A percentile compares a stretch with the other conserved stretches of the same genome.
These are phyloP conservation scores for Fraxinus cuspidata DNA, from an alignment of 257 asterid species.

Conservation along the genomic window DNA sequence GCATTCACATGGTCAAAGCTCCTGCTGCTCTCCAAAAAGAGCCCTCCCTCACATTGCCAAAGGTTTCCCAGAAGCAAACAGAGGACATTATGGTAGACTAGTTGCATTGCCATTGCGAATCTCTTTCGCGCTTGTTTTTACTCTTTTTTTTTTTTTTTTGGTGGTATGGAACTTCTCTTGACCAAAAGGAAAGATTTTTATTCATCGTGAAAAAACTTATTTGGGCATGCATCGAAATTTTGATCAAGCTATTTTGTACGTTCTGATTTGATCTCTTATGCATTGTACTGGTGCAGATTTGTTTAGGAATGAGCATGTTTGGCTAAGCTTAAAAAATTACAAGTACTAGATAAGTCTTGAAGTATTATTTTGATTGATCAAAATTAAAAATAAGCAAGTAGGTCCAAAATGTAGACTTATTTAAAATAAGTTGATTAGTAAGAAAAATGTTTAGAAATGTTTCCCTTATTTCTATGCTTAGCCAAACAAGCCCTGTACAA, in stretches of 20 bases:
- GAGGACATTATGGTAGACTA: not conserved
- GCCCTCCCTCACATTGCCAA: conserved; percentile 49
- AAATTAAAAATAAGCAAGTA: no score
- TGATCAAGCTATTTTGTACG: not conserved
- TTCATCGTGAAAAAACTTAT: not conserved
- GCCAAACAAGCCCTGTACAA: no score
- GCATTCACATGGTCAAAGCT: conserved; percentile 64
- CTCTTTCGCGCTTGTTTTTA: not conserved
- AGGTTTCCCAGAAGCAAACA: conserved; percentile 29
- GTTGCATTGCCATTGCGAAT: not conserved
- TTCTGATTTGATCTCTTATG: not conserved
- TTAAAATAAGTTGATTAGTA: no score
- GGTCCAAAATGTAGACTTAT: no score
- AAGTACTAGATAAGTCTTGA: no score
- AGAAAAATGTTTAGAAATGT: no score
- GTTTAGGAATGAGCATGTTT: not conserved
- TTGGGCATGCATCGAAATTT: not conserved
- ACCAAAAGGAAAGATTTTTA: not conserved
- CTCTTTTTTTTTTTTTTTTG: not conserved
- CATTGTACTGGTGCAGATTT: not conserved
- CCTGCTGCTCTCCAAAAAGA: conserved; percentile 47
- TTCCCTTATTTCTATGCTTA: not conserved
- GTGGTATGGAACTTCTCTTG: not conserved
- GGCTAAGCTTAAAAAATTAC: not conserved
- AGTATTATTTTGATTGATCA: no score